Evolutionary conservation across 306 rosid species (phyloP).

Genomic region (Sphenostylis stenocarpa): DNA sequence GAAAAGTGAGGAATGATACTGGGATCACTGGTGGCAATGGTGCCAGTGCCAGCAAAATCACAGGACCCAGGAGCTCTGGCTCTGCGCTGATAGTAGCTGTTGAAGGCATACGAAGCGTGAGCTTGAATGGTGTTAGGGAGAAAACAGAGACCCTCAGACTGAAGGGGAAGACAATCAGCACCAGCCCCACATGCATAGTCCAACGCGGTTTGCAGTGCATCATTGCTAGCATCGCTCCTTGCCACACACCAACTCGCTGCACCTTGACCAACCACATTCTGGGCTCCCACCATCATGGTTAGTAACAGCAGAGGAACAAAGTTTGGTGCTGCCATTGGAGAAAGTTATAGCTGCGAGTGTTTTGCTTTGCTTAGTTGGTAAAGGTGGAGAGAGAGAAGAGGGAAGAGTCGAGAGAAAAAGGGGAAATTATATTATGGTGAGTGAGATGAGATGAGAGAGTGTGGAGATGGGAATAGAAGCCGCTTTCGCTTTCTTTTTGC

Average conservation of each 20-base stretch:
- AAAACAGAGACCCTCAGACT: slow-evolving; percentile 64
- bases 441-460: not conserved
- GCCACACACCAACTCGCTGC: slow-evolving; percentile 76
- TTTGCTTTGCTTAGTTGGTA: slow-evolving; percentile 49
- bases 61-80: slow-evolving; percentile 77
- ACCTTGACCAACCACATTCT: not conserved
- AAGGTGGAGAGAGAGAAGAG: slow-evolving; percentile 43
- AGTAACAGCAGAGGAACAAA: not conserved
- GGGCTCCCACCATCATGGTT: not conserved
- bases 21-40: slow-evolving; percentile 84
- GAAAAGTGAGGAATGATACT: slow-evolving; percentile 30
- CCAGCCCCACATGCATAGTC: slow-evolving; percentile 84
- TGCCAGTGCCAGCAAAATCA: slow-evolving; percentile 73
- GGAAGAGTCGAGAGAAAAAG: slow-evolving; percentile 17
- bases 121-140: slow-evolving; percentile 93
- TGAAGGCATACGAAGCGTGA: slow-evolving; percentile 90
- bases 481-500: slow-evolving; percentile 37
- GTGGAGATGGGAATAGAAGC: not conserved
- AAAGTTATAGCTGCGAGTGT: slow-evolving; percentile 28
- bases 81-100: slow-evolving; percentile 65
- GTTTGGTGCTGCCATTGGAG: slow-evolving; percentile 52
- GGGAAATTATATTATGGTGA: slow-evolving; percentile 19
- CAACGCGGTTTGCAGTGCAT: slow-evolving; percentile 64
- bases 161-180: slow-evolving; percentile 72
- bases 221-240: slow-evolving; percentile 59